A percentile compares a stretch with the other conserved stretches of the same genome.
phyloP scores from a whole-genome alignment of 805 yeast genomes.

The Millerago galiae region DNA sequence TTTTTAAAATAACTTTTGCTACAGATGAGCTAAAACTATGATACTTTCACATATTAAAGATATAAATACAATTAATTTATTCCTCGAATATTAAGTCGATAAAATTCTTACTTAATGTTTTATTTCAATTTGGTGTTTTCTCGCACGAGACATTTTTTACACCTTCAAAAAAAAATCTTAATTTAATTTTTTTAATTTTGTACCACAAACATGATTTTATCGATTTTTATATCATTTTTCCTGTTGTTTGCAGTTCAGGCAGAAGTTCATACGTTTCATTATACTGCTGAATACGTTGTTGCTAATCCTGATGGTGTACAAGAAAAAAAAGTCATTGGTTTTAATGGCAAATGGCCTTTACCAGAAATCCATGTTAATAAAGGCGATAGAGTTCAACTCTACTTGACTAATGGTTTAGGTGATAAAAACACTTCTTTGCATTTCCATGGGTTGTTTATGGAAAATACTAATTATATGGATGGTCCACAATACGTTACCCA shows the following conservation, averaged over 20 bases:
- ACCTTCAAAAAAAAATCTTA: too few species aligned
- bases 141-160: too few species aligned
- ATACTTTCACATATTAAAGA: too few species aligned
- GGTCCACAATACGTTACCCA: slow-evolving; percentile 79
- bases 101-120: too few species aligned
- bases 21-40: too few species aligned
- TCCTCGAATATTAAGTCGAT: too few species aligned
- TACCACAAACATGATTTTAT: background rate
- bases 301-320: slow-evolving; percentile 64
- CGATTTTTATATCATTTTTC: background rate
- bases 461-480: slow-evolving; percentile 58
- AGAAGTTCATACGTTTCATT: slow-evolving; percentile 50
- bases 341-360: slow-evolving; percentile 68
- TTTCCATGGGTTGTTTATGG: slow-evolving; percentile 74
- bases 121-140: too few species aligned
- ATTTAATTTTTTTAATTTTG: too few species aligned
- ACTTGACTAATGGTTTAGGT: slow-evolving; percentile 55
- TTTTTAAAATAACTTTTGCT: too few species aligned
- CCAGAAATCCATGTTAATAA: slow-evolving; percentile 60
- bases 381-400: slow-evolving; percentile 56
- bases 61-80: too few species aligned
- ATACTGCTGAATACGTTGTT: slow-evolving; percentile 48
- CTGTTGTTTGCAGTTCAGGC: slow-evolving; percentile 9
- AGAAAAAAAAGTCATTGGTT: slow-evolving; percentile 54
- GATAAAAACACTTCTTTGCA: slow-evolving; percentile 55